A percentile compares a stretch with the other conserved stretches of the same genome.
Conservation (phyloP, 331 rosid genomes). For the Pyracantha coccinea region DNA sequence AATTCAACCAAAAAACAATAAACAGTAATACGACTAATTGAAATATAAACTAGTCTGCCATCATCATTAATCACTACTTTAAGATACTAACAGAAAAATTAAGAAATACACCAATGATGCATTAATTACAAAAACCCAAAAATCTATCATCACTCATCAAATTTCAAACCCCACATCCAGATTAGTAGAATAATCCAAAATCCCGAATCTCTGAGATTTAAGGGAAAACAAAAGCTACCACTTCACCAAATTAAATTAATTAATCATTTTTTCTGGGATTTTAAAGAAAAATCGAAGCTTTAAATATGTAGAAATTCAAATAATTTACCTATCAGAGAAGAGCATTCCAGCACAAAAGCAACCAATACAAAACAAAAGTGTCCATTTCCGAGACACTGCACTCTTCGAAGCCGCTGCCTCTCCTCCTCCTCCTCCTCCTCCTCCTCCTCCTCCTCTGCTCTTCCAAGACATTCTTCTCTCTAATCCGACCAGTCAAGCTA, state of each 20-base stretch:
- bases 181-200: neutral
- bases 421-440: conserved; percentile 44
- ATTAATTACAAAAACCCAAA: neutral
- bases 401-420: conserved; percentile 19
- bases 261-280: neutral
- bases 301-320: neutral
- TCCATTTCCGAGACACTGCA: conserved; percentile 41
- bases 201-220: neutral
- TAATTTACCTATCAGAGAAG: conserved; percentile 43
- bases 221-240: conserved; percentile 3
- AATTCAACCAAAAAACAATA: neutral
- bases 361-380: conserved; percentile 40
- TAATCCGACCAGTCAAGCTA: neutral
- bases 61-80: neutral
- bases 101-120: neutral
- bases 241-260: conserved; percentile 5
- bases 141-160: conserved; percentile 6
- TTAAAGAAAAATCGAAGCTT: neutral
- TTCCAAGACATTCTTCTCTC: conserved; percentile 35
- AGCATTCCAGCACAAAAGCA: conserved; percentile 54
- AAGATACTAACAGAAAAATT: neutral
- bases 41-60: neutral
- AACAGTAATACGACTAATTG: neutral
- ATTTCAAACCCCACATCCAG: neutral
- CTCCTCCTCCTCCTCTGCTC: conserved; percentile 38